These are phyloP conservation scores for Tetrahymena borealis DNA, from an alignment of 73 alveolate genomes.

Conservation along the genomic window DNA sequence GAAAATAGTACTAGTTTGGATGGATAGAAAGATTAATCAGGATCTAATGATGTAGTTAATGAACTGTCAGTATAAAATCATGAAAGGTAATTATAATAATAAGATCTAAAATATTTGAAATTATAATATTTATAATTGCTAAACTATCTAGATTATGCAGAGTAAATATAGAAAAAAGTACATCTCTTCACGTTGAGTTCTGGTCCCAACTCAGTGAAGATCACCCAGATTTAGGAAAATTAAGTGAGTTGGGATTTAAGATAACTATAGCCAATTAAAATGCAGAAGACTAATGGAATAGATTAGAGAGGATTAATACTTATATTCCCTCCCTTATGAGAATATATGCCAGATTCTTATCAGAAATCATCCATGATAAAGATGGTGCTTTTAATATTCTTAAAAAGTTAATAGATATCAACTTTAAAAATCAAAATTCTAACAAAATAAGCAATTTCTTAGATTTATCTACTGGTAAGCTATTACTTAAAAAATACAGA, in stretches of 20 bases:
- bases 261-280: constrained; percentile 26
- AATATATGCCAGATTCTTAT: constrained; percentile 20
- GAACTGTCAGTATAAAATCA: background rate
- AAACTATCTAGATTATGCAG: background rate
- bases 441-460: constrained; percentile 1
- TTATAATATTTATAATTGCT: background rate
- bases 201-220: constrained; percentile 47
- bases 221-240: constrained; percentile 35
- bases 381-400: constrained; percentile 14
- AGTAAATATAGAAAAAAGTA: constrained; percentile 14
- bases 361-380: constrained; percentile 30
- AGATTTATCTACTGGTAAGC: background rate
- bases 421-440: background rate
- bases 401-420: background rate
- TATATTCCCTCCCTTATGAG: constrained; percentile 42
- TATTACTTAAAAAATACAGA: background rate
- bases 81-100: background rate
- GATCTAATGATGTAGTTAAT: background rate
- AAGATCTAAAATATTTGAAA: background rate
- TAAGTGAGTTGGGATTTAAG: constrained; percentile 29
- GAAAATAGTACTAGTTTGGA: background rate
- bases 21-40: background rate
- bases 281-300: constrained; percentile 24
- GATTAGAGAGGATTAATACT: constrained; percentile 19
- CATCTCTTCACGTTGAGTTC: constrained; percentile 28